Conservation (phyloP, 257 asterid genomes). For the Echites panduratus region DNA sequence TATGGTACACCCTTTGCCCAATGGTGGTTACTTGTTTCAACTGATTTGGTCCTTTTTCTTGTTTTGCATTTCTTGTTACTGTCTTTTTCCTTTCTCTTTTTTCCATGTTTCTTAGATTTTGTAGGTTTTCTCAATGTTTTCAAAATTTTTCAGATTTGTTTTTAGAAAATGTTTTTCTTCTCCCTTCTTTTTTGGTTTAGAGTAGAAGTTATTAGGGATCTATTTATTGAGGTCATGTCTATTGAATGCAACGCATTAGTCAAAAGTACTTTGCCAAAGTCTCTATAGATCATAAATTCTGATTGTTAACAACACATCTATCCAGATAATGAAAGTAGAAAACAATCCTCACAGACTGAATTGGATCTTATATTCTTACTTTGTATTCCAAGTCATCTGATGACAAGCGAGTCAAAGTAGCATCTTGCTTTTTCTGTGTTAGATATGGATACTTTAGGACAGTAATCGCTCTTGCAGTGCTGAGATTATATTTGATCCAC, state of each 20-base stretch:
- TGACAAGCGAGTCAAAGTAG: neutral
- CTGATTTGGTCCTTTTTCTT: neutral
- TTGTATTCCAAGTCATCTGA: neutral
- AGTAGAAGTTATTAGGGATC: neutral
- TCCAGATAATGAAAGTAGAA: neutral
- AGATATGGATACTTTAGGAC: neutral
- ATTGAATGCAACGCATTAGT: neutral
- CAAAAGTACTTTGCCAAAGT: neutral
- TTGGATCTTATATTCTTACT: neutral
- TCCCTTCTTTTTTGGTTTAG: neutral
- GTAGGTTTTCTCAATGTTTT: neutral
- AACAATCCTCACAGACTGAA: neutral
- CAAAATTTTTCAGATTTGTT: no score
- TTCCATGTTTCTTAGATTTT: neutral
- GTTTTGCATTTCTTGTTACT: neutral
- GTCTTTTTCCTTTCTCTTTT: neutral
- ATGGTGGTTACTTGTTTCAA: neutral
- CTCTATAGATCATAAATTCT: neutral
- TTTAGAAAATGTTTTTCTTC: neutral
- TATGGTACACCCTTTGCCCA: slow-evolving; percentile 49
- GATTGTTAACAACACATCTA: neutral
- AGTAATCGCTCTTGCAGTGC: neutral
- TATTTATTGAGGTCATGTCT: neutral
- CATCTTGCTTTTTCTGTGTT: neutral
- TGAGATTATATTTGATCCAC: neutral